A percentile compares a stretch with the other conserved stretches of the same genome.
These are phyloP conservation scores for Chlorella variabilis DNA, from an alignment of 163 green algal species.

Conservation along the genomic window DNA sequence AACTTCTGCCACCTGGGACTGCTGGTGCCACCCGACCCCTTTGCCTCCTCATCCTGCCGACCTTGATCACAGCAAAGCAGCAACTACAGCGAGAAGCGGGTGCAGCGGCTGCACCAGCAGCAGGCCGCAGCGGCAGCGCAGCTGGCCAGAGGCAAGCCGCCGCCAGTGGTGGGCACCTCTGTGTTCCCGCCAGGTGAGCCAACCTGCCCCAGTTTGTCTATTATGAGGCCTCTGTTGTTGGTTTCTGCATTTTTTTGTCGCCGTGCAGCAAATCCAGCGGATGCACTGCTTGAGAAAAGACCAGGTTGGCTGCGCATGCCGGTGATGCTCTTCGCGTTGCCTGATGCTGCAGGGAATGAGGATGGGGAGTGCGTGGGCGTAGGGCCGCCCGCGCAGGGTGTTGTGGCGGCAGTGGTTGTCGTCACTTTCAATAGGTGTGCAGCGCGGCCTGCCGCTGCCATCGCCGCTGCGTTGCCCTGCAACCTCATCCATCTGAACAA, in stretches of 20 bases:
- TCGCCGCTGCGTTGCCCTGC: background rate
- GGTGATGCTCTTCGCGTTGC: too few relatives aligned
- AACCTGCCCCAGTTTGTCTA: background rate
- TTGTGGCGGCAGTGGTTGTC: conserved; percentile 62
- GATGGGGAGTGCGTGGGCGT: conserved; percentile 33
- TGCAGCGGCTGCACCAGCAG: conserved; percentile 7
- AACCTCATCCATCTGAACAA: too few relatives aligned
- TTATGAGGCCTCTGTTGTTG: too few relatives aligned
- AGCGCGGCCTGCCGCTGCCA: conserved; percentile 45
- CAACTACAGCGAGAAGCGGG: conserved; percentile 16
- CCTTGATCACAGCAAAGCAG: conserved; percentile 13
- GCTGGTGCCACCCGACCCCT: too few relatives aligned
- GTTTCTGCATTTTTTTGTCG: too few relatives aligned
- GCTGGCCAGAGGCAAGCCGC: background rate
- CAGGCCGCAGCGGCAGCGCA: background rate
- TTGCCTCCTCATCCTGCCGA: too few relatives aligned
- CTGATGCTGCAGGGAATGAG: conserved; percentile 30
- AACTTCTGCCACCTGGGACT: too few relatives aligned
- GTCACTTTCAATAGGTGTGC: conserved; percentile 62
- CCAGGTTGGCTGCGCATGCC: too few relatives aligned
- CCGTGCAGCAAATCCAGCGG: too few relatives aligned
- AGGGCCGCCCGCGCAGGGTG: background rate
- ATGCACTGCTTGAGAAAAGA: too few relatives aligned
- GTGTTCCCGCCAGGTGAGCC: background rate
- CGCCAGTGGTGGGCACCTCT: background rate